A percentile compares a stretch with the other conserved stretches of the same genome.
These are phyloP conservation scores for Oleoguttula mirabilis DNA, from an alignment of 495 filamentous ascomycete genomes.

Conservation along the genomic window DNA sequence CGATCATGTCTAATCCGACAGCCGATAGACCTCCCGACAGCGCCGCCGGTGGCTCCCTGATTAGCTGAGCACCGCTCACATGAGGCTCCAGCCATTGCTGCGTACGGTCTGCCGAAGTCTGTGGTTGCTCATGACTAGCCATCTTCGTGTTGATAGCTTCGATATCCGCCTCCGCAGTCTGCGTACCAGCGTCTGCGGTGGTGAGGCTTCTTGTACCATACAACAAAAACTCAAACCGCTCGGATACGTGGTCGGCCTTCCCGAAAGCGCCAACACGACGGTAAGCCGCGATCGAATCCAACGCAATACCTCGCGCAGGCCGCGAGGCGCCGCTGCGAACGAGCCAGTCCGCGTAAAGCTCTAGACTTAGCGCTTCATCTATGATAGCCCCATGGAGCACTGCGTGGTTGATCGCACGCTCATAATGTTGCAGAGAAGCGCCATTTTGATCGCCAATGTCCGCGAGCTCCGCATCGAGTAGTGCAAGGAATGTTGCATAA, in stretches of 20 bases:
- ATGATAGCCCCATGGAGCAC: constrained; percentile 63
- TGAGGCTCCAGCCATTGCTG: constrained; percentile 44
- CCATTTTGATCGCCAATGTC: constrained; percentile 55
- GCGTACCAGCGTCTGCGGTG: constrained; percentile 56
- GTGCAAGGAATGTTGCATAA: constrained; percentile 62
- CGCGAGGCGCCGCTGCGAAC: constrained; percentile 57
- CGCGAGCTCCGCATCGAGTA: constrained; percentile 59
- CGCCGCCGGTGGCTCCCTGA: constrained; percentile 25
- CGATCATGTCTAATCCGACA: constrained; percentile 59
- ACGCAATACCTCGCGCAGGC: constrained; percentile 57
- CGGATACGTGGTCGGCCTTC: constrained; percentile 56
- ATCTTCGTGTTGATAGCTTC: constrained; percentile 27
- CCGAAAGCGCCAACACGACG: constrained; percentile 61
- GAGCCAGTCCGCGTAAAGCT: constrained; percentile 65
- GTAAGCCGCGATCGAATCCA: constrained; percentile 64
- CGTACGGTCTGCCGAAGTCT: constrained; percentile 47
- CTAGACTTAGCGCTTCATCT: constrained; percentile 70
- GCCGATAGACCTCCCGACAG: constrained; percentile 23
- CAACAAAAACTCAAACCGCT: constrained; percentile 60
- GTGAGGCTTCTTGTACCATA: constrained; percentile 50
- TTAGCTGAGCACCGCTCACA: constrained; percentile 17
- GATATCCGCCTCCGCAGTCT: constrained; percentile 41
- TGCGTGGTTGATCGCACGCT: constrained; percentile 68
- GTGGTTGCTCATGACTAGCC: background rate
- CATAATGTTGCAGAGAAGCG: constrained; percentile 52